Percentiles rank a stretch among this genome's conserved stretches.
Evolutionary conservation across 2,329 filamentous ascomycete species (phyloP).

Genomic region (Aureobasidium sp.): DNA sequence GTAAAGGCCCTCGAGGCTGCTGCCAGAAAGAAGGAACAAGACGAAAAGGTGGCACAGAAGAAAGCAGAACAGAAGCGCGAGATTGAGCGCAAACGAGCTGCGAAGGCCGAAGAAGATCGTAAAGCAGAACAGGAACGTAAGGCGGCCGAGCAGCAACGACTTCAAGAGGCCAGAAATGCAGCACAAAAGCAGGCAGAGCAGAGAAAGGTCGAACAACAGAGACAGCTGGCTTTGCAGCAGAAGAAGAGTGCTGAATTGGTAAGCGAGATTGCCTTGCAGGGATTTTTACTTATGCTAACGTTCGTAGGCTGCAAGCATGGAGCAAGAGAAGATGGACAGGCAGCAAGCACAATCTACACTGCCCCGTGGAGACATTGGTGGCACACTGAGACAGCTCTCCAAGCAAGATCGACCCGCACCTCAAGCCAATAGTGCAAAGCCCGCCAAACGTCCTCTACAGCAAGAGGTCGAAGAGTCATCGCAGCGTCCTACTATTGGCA

Average conservation of each 20-base stretch:
- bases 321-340: constrained; percentile 21
- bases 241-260: constrained; percentile 12
- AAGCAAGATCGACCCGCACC: constrained; percentile 51
- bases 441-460: constrained; percentile 67
- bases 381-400: constrained; percentile 49
- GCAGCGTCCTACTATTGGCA: constrained; percentile 47
- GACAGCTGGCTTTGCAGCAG: constrained; percentile 41
- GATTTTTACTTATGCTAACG: neutral
- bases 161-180: constrained; percentile 29
- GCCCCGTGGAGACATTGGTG: constrained; percentile 41
- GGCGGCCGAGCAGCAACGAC: constrained; percentile 30
- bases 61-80: constrained; percentile 77
- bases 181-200: constrained; percentile 31
- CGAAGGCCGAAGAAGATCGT: constrained; percentile 55
- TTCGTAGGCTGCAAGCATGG: constrained; percentile 24
- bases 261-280: neutral
- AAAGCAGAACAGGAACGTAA: constrained; percentile 31
- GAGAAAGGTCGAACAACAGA: constrained; percentile 36
- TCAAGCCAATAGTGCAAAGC: constrained; percentile 59
- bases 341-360: constrained; percentile 24
- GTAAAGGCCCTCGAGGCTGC: constrained; percentile 58
- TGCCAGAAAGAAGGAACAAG: constrained; percentile 74
- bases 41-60: constrained; percentile 69
- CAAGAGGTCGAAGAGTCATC: constrained; percentile 52
- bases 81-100: constrained; percentile 66